phyloP scores from a whole-genome alignment of 2,329 filamentous ascomycete genomes.

The Cryphonectria radicalis region DNA sequence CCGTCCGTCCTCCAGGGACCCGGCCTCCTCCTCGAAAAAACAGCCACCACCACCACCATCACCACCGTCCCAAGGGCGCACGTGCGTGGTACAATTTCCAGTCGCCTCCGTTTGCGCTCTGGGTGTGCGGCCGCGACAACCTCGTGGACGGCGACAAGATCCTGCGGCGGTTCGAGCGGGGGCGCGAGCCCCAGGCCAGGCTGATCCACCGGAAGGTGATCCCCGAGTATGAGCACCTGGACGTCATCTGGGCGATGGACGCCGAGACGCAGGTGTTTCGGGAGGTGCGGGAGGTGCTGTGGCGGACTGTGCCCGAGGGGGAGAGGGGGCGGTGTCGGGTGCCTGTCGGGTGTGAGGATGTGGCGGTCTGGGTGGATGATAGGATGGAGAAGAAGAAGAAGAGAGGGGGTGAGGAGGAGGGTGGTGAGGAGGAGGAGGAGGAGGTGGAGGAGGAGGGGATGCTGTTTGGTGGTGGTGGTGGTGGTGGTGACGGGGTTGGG shows the following conservation, averaged over 20 bases:
- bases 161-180: slow-evolving; percentile 73
- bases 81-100: slow-evolving; percentile 82
- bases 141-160: slow-evolving; percentile 82
- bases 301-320: slow-evolving; percentile 70
- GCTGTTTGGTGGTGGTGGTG: not conserved
- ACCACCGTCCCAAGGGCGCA: slow-evolving; percentile 48
- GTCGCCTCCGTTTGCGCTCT: slow-evolving; percentile 83
- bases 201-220: slow-evolving; percentile 84
- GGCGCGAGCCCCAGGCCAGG: slow-evolving; percentile 78
- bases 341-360: slow-evolving; percentile 66
- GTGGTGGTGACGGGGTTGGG: not conserved
- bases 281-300: slow-evolving; percentile 81
- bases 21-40: slow-evolving; percentile 29
- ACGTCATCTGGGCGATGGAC: slow-evolving; percentile 95
- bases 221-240: slow-evolving; percentile 88
- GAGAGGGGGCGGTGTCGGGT: slow-evolving; percentile 59
- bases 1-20: slow-evolving; percentile 31
- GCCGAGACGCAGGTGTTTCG: slow-evolving; percentile 79
- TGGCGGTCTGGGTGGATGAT: slow-evolving; percentile 45
- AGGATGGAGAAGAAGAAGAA: slow-evolving; percentile 20
- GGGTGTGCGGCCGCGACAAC: slow-evolving; percentile 82
- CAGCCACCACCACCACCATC: slow-evolving; percentile 40
- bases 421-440: slow-evolving; percentile 33
- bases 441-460: slow-evolving; percentile 36
- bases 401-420: slow-evolving; percentile 33